Percentiles rank a stretch among this genome's conserved stretches.
Evolutionary conservation across 192 early-diverging fungal genomes (phyloP).

Genomic region (Coemansia sp.): DNA sequence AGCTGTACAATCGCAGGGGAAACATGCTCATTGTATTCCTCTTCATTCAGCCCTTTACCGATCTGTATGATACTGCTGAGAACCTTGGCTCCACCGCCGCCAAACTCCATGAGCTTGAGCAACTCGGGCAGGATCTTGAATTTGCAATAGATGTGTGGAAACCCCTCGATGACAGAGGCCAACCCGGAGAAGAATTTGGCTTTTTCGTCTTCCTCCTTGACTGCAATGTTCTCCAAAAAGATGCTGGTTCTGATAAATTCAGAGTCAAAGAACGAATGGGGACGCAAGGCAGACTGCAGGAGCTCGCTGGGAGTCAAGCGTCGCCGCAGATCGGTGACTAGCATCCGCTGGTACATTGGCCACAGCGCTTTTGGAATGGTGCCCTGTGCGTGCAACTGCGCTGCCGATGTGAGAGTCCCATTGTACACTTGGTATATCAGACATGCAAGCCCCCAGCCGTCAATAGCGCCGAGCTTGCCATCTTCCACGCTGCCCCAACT

Average conservation of each 20-base stretch:
- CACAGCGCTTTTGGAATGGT: conserved; percentile 65
- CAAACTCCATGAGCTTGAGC: conserved; percentile 78
- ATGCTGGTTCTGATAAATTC: conserved; percentile 80
- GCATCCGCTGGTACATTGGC: conserved; percentile 62
- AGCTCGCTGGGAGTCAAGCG: conserved; percentile 69
- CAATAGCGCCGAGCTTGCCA: conserved; percentile 57
- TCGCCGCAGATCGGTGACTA: conserved; percentile 59
- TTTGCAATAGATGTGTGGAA: conserved; percentile 80
- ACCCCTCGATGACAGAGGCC: conserved; percentile 67
- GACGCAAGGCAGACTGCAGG: conserved; percentile 62
- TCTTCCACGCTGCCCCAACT: conserved; percentile 21
- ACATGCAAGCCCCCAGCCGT: conserved; percentile 81
- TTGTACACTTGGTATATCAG: conserved; percentile 86
- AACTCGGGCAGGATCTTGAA: conserved; percentile 94
- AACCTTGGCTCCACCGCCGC: conserved; percentile 71
- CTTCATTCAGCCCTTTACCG: conserved; percentile 65
- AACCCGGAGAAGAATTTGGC: conserved; percentile 82
- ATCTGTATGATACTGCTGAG: conserved; percentile 83
- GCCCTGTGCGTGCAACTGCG: conserved; percentile 54
- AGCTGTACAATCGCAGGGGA: conserved; percentile 76
- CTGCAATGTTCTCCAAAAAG: conserved; percentile 89
- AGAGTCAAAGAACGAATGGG: conserved; percentile 74
- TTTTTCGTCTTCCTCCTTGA: conserved; percentile 88
- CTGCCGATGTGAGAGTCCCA: conserved; percentile 53
- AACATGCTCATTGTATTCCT: conserved; percentile 73